Conservation (phyloP, 345 rosid genomes). For the Raphanus raphanistrum region DNA sequence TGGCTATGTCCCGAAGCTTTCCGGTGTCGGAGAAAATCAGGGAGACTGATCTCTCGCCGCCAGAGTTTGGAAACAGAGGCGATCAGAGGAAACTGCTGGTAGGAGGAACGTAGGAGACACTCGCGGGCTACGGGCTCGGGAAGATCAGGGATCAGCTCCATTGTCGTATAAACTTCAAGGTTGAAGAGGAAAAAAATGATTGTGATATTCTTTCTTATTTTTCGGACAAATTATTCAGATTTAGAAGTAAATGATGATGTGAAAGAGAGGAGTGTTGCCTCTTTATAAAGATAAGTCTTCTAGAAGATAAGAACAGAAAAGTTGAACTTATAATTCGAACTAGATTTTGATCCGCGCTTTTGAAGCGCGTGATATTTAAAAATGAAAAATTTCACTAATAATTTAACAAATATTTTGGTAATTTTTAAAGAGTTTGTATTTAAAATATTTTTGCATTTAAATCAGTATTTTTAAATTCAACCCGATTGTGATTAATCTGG, state of each 20-base stretch:
- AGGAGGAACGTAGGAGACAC: slow-evolving; percentile 53
- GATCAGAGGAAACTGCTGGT: slow-evolving; percentile 41
- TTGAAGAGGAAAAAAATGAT: background rate
- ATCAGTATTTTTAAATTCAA: no score
- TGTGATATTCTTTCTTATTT: no score
- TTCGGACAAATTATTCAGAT: background rate
- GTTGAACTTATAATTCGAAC: background rate
- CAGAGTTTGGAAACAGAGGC: slow-evolving; percentile 59
- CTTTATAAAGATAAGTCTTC: slow-evolving; percentile 35
- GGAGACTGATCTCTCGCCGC: slow-evolving; percentile 50
- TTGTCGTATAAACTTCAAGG: slow-evolving; percentile 6
- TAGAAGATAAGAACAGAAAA: slow-evolving; percentile 21
- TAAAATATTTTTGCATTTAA: no score
- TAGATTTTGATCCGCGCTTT: no score
- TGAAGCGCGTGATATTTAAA: no score
- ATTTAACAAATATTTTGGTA: no score
- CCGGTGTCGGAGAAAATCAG: slow-evolving; percentile 51
- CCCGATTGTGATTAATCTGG: no score
- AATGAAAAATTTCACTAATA: no score
- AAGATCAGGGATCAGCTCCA: slow-evolving; percentile 64
- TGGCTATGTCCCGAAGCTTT: slow-evolving; percentile 41
- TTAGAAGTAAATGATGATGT: slow-evolving; percentile 1
- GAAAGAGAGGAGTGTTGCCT: slow-evolving; percentile 33
- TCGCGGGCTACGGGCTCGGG: slow-evolving; percentile 58
- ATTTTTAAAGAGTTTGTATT: no score